Evolutionary conservation across 768 basidiomycete species (phyloP).

Genomic region (Rhodosporidiobolus odoratus): DNA sequence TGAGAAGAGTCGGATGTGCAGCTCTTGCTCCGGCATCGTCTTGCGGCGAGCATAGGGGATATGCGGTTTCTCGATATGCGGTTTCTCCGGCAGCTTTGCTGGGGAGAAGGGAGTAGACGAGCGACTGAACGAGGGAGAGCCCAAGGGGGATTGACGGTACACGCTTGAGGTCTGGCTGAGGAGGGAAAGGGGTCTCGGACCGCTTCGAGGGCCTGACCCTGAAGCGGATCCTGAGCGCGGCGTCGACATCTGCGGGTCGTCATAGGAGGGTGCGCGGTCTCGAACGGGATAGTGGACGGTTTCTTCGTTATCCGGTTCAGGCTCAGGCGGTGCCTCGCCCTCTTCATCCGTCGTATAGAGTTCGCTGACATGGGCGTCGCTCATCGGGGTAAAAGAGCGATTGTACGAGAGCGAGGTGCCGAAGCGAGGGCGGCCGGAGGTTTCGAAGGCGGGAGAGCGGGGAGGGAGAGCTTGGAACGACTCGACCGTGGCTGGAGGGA

Average conservation of each 20-base stretch:
- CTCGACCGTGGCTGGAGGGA: constrained; percentile 51
- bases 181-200: not conserved
- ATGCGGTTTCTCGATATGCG: not conserved
- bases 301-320: not conserved
- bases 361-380: not conserved
- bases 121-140: not conserved
- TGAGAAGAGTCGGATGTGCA: too few species aligned
- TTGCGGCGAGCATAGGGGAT: not conserved
- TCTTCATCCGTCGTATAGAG: not conserved
- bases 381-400: constrained; percentile 2
- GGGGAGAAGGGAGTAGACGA: not conserved
- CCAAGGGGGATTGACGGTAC: not conserved
- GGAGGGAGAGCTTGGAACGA: not conserved
- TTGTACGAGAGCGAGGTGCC: constrained; percentile 9
- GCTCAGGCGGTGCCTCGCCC: not conserved
- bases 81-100: not conserved
- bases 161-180: not conserved
- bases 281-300: not conserved
- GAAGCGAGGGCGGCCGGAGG: not conserved
- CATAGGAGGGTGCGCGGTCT: not conserved
- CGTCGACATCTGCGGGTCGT: constrained; percentile 3
- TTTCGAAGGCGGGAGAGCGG: not conserved
- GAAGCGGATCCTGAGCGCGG: not conserved
- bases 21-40: not conserved
- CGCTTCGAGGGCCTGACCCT: too few species aligned